A percentile compares a stretch with the other conserved stretches of the same genome.
Conservation (phyloP, 2,329 filamentous ascomycete species). For the Colletotrichum somersetense region DNA sequence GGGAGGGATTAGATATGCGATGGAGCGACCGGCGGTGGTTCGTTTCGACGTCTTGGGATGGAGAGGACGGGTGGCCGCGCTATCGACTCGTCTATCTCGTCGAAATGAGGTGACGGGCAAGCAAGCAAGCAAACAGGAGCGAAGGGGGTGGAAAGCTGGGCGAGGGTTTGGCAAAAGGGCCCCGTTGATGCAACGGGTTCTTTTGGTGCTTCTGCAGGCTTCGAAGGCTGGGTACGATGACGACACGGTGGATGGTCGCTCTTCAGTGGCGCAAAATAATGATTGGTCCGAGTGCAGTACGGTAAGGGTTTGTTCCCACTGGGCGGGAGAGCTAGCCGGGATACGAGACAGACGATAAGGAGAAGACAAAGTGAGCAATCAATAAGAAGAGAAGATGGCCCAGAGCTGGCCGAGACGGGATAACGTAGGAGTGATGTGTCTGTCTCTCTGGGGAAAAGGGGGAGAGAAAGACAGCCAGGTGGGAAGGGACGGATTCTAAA, state of each 20-base stretch:
- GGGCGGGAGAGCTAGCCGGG: not conserved
- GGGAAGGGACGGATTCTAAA: slow-evolving; percentile 8
- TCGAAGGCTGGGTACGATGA: slow-evolving; percentile 37
- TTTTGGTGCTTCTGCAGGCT: slow-evolving; percentile 34
- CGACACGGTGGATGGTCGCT: slow-evolving; percentile 32
- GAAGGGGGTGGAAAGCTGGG: not conserved
- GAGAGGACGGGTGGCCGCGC: slow-evolving; percentile 13
- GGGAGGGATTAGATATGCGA: not conserved
- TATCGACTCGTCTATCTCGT: slow-evolving; percentile 23
- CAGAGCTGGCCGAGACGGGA: slow-evolving; percentile 5
- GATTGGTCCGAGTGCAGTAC: slow-evolving; percentile 25
- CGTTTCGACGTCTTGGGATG: slow-evolving; percentile 18
- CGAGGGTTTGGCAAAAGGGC: slow-evolving; percentile 16
- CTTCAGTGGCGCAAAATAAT: slow-evolving; percentile 24
- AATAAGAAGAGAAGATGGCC: not conserved
- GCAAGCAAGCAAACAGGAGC: not conserved
- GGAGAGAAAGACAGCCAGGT: not conserved
- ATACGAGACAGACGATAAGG: slow-evolving; percentile 9
- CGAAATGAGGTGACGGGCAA: slow-evolving; percentile 31
- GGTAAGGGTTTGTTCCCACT: slow-evolving; percentile 29
- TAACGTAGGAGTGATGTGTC: slow-evolving; percentile 25
- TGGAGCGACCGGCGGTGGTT: slow-evolving; percentile 20
- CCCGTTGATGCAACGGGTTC: slow-evolving; percentile 2
- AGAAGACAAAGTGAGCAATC: not conserved
- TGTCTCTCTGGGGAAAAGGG: too few species aligned